A percentile compares a stretch with the other conserved stretches of the same genome.
phyloP scores from a whole-genome alignment of 768 basidiomycete species.

The Tulasnella sp. region DNA sequence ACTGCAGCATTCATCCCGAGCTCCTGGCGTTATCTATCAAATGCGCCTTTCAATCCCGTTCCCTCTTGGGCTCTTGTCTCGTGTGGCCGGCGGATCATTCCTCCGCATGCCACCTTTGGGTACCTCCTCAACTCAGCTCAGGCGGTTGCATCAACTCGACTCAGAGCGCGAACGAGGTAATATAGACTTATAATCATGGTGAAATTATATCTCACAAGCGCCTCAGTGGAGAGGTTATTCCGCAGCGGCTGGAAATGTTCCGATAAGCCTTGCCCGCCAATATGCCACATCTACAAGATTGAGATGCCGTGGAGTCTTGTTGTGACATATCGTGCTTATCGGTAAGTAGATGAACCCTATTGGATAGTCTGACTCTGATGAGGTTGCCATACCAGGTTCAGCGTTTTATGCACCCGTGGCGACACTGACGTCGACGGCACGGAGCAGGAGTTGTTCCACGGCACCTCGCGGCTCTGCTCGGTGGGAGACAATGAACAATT shows the following conservation, averaged over 20 bases:
- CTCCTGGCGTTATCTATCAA: no score
- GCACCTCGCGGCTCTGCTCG: neutral
- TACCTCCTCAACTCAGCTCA: neutral
- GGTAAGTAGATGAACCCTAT: neutral
- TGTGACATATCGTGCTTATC: neutral
- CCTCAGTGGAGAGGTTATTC: neutral
- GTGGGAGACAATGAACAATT: neutral
- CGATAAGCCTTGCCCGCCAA: neutral
- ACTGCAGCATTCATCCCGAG: no score
- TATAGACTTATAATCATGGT: neutral
- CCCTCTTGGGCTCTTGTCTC: neutral
- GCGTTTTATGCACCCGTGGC: neutral
- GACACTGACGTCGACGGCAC: neutral
- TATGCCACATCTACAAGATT: neutral
- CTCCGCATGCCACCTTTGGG: neutral
- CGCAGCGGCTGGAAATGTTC: neutral
- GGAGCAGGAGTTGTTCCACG: constrained; percentile 5
- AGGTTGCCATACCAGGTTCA: neutral
- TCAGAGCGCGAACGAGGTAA: neutral
- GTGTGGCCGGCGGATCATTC: neutral
- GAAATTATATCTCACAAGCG: neutral
- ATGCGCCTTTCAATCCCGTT: neutral
- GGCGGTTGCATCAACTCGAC: neutral
- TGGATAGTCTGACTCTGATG: no score
- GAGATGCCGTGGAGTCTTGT: neutral